Base-by-base conservation (phyloP, 2,329 filamentous ascomycete genomes). In the Trichoderma aggressivum region DNA sequence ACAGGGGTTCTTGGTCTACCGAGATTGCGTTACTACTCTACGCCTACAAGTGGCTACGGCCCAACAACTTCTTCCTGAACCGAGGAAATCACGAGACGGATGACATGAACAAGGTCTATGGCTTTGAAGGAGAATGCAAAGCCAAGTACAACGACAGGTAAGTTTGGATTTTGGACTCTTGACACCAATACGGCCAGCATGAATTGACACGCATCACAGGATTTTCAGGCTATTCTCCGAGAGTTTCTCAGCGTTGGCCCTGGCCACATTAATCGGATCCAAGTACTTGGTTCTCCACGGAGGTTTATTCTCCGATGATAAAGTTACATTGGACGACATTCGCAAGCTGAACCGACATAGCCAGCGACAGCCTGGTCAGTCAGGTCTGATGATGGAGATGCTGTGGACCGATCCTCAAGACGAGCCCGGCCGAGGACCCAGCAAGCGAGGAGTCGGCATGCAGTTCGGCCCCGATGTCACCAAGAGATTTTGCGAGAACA, bases 331-430 rank as follows among this genome's bases (percentile, higher is more conserved):
- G 66, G 93, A 98, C 75, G 95, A 99, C 79, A 97, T 99, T 75
- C 90, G 96, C 75, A 97, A 97, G 83, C 86, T 98, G 71, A 91
- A 98, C 82, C 88, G 95, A 75, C 94, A 98, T 83, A 90, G 89
- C 80, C 96, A 98, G 82, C 88, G 93, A 73, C 95, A 98, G 78
- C 95, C 96, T 3, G 96, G 96, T 36, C 96, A 99, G 81, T 85
- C 92, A 62, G 96, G 96, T 16, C 84, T 99, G 77, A 99, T 99
- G 96, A 99, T 99, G 96, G 96, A 99, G 83, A 99, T 99, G 96
- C 88, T 99, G 60, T 99, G 96, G 96, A 98, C 96, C 1, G 96
- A 99, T 79, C 96, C 96, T 3, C 96, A 99, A 81, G 87, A 92
- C 0, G 87, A 90, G 76, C 90, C 92, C 32, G 96, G 96, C 66